A percentile compares a stretch with the other conserved stretches of the same genome.
Conservation (phyloP, 257 asterid species). For the Scutellaria baicalensis region DNA sequence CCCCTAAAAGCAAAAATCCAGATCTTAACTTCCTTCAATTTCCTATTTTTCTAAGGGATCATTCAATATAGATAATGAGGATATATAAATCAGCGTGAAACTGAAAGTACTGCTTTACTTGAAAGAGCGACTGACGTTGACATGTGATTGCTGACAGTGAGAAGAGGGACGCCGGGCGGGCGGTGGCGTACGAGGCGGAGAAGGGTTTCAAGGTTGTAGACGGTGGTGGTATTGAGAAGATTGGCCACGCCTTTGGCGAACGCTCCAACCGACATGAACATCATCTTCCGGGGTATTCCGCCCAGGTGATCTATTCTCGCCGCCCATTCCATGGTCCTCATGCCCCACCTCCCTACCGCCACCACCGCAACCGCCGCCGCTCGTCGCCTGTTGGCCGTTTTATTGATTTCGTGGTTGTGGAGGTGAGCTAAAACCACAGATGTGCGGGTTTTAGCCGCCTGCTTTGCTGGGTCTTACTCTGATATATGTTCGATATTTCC, state of each 20-base stretch:
- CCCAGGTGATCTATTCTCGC: conserved; percentile 66
- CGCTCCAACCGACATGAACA: conserved; percentile 66
- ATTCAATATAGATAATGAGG: not conserved
- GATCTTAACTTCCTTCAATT: not conserved
- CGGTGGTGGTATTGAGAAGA: conserved; percentile 68
- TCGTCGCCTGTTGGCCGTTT: conserved; percentile 3
- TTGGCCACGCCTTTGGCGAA: conserved; percentile 77
- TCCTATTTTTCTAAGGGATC: not conserved
- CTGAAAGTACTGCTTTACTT: conserved; percentile 10
- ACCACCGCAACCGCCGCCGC: conserved; percentile 19
- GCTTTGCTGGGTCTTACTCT: too few species aligned
- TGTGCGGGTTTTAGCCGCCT: not conserved
- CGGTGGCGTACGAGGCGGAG: conserved; percentile 74
- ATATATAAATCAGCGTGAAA: conserved; percentile 2
- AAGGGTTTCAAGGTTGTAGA: conserved; percentile 72
- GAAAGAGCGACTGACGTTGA: conserved; percentile 80
- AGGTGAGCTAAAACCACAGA: not conserved
- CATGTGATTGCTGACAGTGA: conserved; percentile 98
- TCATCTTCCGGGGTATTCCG: conserved; percentile 82
- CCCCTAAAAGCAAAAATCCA: not conserved
- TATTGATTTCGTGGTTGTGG: not conserved
- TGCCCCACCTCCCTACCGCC: conserved; percentile 23
- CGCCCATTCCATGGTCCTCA: conserved; percentile 94
- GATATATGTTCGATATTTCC: too few species aligned
- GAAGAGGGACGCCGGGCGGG: conserved; percentile 81